phyloP scores from a whole-genome alignment of 1,284 basidiomycete genomes.

The Cutaneotrichosporon cyanovorans region DNA sequence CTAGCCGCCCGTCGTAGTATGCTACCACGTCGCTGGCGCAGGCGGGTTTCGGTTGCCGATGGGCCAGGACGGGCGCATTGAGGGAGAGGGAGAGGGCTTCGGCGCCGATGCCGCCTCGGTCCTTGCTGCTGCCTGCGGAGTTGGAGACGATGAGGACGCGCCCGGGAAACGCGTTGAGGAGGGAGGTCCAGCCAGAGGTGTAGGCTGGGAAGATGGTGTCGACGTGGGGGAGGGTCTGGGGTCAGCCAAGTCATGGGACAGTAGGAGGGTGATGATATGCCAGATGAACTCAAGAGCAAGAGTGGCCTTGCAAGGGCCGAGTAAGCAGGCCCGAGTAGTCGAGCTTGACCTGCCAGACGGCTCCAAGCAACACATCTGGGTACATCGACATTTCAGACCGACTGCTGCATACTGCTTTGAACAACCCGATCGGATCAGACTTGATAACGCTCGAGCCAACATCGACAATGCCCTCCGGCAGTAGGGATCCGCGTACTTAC shows the following conservation, averaged over 20 bases:
- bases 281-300: no score
- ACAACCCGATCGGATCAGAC: no score
- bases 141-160: constrained; percentile 90
- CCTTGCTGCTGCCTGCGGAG: constrained; percentile 74
- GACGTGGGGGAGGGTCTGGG: constrained; percentile 66
- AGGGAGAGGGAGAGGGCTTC: constrained; percentile 75
- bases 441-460: no score
- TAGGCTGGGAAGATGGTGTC: constrained; percentile 67
- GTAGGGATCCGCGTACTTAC: constrained; percentile 48
- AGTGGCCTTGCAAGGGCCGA: no score
- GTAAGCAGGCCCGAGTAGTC: no score
- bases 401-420: no score
- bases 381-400: no score
- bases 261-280: neutral
- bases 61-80: constrained; percentile 71
- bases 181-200: constrained; percentile 71
- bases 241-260: neutral
- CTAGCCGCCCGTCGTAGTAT: constrained; percentile 50
- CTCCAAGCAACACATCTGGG: no score
- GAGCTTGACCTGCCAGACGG: no score
- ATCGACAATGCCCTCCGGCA: no score
- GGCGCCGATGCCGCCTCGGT: constrained; percentile 73
- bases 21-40: constrained; percentile 61
- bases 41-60: constrained; percentile 67
- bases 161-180: constrained; percentile 64